Evolutionary conservation across 1,284 basidiomycete species (phyloP).

Genomic region (Cryptococcus deneoformans): DNA sequence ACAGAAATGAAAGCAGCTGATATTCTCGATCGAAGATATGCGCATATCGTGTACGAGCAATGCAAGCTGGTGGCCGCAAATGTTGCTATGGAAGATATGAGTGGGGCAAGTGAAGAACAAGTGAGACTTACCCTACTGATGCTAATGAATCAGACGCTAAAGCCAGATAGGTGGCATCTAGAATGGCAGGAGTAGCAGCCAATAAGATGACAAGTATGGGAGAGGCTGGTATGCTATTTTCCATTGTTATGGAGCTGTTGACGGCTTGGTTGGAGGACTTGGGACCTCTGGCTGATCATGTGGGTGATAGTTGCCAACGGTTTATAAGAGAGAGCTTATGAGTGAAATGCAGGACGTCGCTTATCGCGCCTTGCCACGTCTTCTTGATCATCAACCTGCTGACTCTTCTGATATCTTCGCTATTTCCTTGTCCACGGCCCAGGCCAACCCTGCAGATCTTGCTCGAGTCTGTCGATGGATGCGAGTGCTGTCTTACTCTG

Average conservation of each 20-base stretch:
- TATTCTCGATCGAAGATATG: conserved; percentile 14
- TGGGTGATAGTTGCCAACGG: conserved; percentile 6
- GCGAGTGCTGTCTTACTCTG: conserved; percentile 62
- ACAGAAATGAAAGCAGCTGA: conserved; percentile 1
- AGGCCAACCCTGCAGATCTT: conserved; percentile 53
- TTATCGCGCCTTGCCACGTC: conserved; percentile 55
- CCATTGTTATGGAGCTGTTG: conserved; percentile 61
- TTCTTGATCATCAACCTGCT: conserved; percentile 52
- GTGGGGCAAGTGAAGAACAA: conserved; percentile 6
- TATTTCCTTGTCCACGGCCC: conserved; percentile 54
- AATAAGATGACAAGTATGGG: conserved; percentile 27
- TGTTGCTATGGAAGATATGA: conserved; percentile 7
- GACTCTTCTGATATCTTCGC: conserved; percentile 58
- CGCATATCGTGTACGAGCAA: conserved; percentile 37
- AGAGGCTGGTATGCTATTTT: conserved; percentile 56
- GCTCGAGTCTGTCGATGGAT: conserved; percentile 62
- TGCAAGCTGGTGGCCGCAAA: conserved; percentile 15
- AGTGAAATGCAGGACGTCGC: conserved; percentile 23
- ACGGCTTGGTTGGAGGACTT: conserved; percentile 61
- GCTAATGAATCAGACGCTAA: not conserved
- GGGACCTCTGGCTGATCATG: conserved; percentile 22
- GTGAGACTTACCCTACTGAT: conserved; percentile 3
- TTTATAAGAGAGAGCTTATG: not conserved
- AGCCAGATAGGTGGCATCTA: conserved; percentile 13
- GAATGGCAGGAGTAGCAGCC: conserved; percentile 29